These are phyloP conservation scores for Herpetomonas tarakana DNA, from an alignment of 208 protist genomes.

Conservation along the genomic window DNA sequence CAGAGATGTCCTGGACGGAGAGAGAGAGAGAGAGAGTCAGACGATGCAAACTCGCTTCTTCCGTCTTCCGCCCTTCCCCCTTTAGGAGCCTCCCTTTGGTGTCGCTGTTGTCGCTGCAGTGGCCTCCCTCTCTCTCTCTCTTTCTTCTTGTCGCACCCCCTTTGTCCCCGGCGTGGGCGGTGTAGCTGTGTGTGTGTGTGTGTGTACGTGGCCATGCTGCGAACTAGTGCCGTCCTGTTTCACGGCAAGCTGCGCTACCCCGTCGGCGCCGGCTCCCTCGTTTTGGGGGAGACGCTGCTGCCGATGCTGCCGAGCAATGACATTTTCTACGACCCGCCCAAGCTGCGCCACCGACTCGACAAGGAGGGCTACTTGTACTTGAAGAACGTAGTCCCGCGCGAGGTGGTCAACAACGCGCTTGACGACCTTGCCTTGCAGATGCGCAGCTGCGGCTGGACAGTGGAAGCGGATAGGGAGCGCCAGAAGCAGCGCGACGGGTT, in stretches of 20 bases:
- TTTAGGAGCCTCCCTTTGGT: not conserved
- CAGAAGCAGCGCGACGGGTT: constrained; percentile 55
- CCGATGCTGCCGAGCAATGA: constrained; percentile 79
- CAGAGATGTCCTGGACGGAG: not conserved
- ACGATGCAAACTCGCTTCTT: not conserved
- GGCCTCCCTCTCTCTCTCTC: not conserved
- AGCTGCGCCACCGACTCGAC: constrained; percentile 79
- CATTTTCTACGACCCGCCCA: constrained; percentile 82
- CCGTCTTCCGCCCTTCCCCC: constrained; percentile 1
- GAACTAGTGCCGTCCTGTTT: constrained; percentile 21
- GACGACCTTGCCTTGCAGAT: constrained; percentile 72
- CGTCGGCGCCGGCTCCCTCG: constrained; percentile 45
- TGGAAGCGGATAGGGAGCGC: constrained; percentile 33
- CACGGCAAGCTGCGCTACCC: constrained; percentile 73
- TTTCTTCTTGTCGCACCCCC: not conserved
- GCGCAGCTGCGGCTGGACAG: constrained; percentile 52
- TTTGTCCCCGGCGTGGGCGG: too few species aligned
- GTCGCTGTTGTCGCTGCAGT: too few species aligned
- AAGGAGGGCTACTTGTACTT: constrained; percentile 85
- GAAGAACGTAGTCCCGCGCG: constrained; percentile 69
- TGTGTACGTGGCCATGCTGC: constrained; percentile 18
- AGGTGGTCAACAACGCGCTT: constrained; percentile 46
- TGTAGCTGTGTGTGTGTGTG: not conserved
- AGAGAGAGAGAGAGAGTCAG: constrained; percentile 4
- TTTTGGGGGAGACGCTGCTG: constrained; percentile 58